phyloP scores from a whole-genome alignment of 257 asterid genomes.

The Parsonsia alboflavescens region DNA sequence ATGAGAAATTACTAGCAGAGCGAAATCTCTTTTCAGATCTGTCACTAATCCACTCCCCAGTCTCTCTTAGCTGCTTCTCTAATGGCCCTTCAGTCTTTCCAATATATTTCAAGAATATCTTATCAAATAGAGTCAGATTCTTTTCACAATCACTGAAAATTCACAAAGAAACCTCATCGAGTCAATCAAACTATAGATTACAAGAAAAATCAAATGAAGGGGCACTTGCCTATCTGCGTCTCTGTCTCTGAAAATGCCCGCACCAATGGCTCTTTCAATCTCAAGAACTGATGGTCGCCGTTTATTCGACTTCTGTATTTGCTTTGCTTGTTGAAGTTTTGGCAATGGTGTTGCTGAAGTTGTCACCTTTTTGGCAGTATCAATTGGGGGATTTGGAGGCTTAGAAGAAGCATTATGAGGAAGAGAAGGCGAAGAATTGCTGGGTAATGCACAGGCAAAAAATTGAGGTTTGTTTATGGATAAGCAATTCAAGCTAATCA shows the following conservation, averaged over 20 bases:
- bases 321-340: background rate
- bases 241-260: constrained; percentile 59
- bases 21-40: constrained; percentile 42
- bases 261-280: constrained; percentile 76
- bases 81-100: constrained; percentile 53
- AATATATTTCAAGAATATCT: constrained; percentile 37
- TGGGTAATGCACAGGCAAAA: constrained; percentile 36
- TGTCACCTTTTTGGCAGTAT: constrained; percentile 1
- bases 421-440: constrained; percentile 27
- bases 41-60: constrained; percentile 62
- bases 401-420: constrained; percentile 21
- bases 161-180: background rate
- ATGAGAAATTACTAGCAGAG: constrained; percentile 38
- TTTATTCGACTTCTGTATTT: constrained; percentile 23
- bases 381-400: constrained; percentile 22
- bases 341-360: constrained; percentile 4
- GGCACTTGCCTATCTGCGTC: constrained; percentile 41
- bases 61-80: constrained; percentile 73
- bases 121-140: constrained; percentile 36
- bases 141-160: constrained; percentile 33
- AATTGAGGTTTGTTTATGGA: constrained; percentile 34
- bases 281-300: constrained; percentile 52
- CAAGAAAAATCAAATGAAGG: background rate
- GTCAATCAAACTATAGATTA: background rate
- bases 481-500: constrained; percentile 41